Evolutionary conservation across 2,329 filamentous ascomycete species (phyloP).

Genomic region (Verticillium nonalfalfae): DNA sequence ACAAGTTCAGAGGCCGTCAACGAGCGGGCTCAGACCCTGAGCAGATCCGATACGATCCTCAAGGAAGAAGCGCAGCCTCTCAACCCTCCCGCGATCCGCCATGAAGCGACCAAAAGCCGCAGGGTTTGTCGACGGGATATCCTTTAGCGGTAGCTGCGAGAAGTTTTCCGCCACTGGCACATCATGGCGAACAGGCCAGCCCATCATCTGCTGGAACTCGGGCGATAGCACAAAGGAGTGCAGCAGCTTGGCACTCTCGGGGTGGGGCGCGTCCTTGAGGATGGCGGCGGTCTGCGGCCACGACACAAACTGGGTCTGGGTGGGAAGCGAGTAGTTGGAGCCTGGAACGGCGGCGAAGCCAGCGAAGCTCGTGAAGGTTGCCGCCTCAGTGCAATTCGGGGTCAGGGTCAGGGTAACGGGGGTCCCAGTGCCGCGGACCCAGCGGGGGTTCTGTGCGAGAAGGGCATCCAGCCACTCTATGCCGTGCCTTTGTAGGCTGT

Average conservation of each 20-base stretch:
- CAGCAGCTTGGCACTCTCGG: constrained; percentile 44
- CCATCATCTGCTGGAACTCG: constrained; percentile 26
- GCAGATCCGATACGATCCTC: constrained; percentile 34
- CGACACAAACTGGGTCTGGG: constrained; percentile 32
- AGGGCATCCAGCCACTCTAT: constrained; percentile 39
- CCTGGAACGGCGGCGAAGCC: constrained; percentile 11
- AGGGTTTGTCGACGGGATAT: constrained; percentile 25
- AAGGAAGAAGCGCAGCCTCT: constrained; percentile 33
- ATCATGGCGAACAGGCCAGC: constrained; percentile 30
- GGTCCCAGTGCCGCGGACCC: constrained; percentile 45
- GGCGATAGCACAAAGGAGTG: constrained; percentile 37
- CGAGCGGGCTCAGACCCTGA: constrained; percentile 31
- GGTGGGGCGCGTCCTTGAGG: constrained; percentile 38
- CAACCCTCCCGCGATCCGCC: constrained; percentile 30
- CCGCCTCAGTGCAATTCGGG: constrained; percentile 21
- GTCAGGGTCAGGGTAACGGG: constrained; percentile 25
- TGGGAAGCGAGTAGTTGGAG: constrained; percentile 22
- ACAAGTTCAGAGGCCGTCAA: not conserved
- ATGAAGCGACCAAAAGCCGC: constrained; percentile 32
- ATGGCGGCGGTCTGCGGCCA: constrained; percentile 45
- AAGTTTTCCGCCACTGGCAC: constrained; percentile 19
- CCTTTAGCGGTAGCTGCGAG: constrained; percentile 16
- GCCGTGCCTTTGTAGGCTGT: constrained; percentile 32
- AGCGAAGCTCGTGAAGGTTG: constrained; percentile 23
- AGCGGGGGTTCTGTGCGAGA: constrained; percentile 39